Base-by-base conservation (phyloP, 2,329 filamentous ascomycete species). In the Cytospora schulzeri region DNA sequence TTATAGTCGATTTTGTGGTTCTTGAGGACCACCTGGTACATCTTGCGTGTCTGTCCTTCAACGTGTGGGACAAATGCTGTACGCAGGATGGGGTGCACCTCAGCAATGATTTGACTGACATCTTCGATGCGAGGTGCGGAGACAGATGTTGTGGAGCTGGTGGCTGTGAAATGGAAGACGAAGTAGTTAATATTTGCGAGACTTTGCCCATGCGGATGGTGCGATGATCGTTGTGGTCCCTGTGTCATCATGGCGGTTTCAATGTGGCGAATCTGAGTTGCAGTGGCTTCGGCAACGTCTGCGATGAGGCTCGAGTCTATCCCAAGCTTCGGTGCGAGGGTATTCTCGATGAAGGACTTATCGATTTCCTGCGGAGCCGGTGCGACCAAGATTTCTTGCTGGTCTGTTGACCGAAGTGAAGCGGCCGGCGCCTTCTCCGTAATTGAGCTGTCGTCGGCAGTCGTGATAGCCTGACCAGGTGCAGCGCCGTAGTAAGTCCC, bases 1-100 rank as follows among this genome's bases (percentile, higher is more conserved):
- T 77, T 73, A 66, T 84, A 84, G 1, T 80, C 76, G 1, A 80
- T 76, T 2, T 71, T 73, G 68, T 77, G 79, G 2, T 76, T 75
- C 56, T 77, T 77, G 41, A 83, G 71, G 38, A 80, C 77, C 0
- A 81, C 80, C 69, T 85, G 83, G 68, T 80, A 83, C 0, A 84
- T 74, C 2, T 75, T 76, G 8, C 81, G 76, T 14, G 78, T 76
- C 58, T 67, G 65, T 1, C 65, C 65, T 17, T 67, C 65, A 3
- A 67, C 65, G 55, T 83, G 77, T 0, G 77, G 72, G 2, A 82
- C 76, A 62, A 87, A 87, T 0, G 81, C 79, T 0, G 85, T 86
- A 26, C 84, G 81, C 9, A 88, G 76, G 31, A 84, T 82, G 0
- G 81, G 79, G 51, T 85, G 83, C 41, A 81, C 74, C 38, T 73